Conservation (phyloP, 148 eudicot genomes). For the Arctostaphylos glauca region DNA sequence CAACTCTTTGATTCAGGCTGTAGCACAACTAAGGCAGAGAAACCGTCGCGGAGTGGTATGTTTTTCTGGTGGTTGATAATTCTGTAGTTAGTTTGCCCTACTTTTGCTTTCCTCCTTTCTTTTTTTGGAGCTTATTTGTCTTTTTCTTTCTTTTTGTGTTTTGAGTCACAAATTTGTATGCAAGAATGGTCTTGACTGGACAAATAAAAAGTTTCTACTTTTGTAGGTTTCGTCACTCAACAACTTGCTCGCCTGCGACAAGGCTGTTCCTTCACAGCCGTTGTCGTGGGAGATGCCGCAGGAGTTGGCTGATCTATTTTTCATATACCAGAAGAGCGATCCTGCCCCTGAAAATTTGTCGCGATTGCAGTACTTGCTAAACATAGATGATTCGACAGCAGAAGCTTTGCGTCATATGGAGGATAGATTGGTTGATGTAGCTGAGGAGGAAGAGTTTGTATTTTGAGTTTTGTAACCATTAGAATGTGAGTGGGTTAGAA, state of each 20-base stretch:
- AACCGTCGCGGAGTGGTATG: constrained; percentile 78
- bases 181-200: not conserved
- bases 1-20: constrained; percentile 75
- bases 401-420: constrained; percentile 49
- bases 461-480: constrained; percentile 35
- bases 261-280: constrained; percentile 81
- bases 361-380: constrained; percentile 71
- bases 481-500: not conserved
- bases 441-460: constrained; percentile 67
- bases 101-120: not conserved
- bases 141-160: too few relatives aligned
- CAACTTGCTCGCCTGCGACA: constrained; percentile 85
- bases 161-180: too few relatives aligned
- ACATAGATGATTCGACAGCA: constrained; percentile 63
- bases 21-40: constrained; percentile 77
- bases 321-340: constrained; percentile 53
- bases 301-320: constrained; percentile 72
- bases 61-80: constrained; percentile 7
- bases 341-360: constrained; percentile 58
- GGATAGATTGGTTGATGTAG: constrained; percentile 33
- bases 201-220: not conserved
- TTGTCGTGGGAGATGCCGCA: constrained; percentile 77
- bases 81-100: not conserved
- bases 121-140: too few relatives aligned
- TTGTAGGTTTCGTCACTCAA: constrained; percentile 72